phyloP scores from a whole-genome alignment of 2,329 filamentous ascomycete species.

The Camptophora hylomeconis region DNA sequence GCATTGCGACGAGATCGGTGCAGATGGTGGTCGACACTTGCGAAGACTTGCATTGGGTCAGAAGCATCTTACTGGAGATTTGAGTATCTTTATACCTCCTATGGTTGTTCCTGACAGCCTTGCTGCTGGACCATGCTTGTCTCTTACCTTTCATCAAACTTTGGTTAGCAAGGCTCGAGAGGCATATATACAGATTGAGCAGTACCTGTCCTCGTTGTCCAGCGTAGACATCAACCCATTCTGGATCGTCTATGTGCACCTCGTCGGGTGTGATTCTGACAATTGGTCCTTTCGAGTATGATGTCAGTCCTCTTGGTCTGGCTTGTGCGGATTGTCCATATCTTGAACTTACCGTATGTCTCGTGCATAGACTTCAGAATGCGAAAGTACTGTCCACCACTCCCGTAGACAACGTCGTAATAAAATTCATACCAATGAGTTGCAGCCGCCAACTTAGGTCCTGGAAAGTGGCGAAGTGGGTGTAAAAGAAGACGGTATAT shows the following conservation, averaged over 20 bases:
- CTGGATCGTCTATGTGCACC: slow-evolving; percentile 15
- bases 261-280: slow-evolving; percentile 15
- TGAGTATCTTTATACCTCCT: too few species aligned
- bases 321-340: background rate
- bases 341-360: slow-evolving; percentile 20
- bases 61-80: too few species aligned
- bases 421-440: slow-evolving; percentile 22
- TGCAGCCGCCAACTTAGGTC: slow-evolving; percentile 22
- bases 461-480: slow-evolving; percentile 18
- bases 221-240: too few species aligned
- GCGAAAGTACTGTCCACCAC: slow-evolving; percentile 23
- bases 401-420: slow-evolving; percentile 21
- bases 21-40: slow-evolving; percentile 26
- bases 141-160: too few species aligned
- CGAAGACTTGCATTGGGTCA: too few species aligned
- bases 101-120: too few species aligned
- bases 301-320: background rate
- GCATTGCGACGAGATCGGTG: slow-evolving; percentile 30
- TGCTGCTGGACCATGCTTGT: too few species aligned
- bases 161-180: too few species aligned
- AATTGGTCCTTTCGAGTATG: slow-evolving; percentile 22
- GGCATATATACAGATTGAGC: too few species aligned
- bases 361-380: slow-evolving; percentile 24
- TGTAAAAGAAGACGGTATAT: slow-evolving; percentile 15
- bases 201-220: too few species aligned